These are phyloP conservation scores for Hamigera avellanea DNA, from an alignment of 495 filamentous ascomycete genomes.

Conservation along the genomic window DNA sequence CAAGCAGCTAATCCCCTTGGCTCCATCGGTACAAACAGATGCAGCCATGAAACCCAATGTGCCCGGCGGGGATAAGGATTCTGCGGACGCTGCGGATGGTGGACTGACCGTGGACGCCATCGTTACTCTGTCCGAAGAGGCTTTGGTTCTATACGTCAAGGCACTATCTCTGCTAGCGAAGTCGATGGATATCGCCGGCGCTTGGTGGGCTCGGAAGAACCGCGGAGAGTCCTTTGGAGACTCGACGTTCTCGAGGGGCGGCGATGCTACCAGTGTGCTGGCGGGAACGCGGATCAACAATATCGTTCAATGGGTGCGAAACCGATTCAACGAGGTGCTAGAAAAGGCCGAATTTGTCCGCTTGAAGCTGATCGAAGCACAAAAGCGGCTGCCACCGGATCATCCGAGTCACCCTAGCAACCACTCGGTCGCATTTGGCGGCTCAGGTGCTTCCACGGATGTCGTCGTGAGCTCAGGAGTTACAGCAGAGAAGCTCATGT, in stretches of 20 bases:
- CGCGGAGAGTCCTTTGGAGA: constrained; percentile 49
- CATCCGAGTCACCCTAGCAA: constrained; percentile 83
- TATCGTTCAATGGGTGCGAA: constrained; percentile 88
- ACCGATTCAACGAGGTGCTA: constrained; percentile 88
- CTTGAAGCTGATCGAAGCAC: constrained; percentile 74
- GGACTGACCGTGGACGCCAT: constrained; percentile 72
- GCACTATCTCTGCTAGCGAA: constrained; percentile 77
- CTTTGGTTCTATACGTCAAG: constrained; percentile 91
- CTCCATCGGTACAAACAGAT: constrained; percentile 55
- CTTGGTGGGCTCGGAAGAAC: constrained; percentile 79
- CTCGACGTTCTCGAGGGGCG: constrained; percentile 26
- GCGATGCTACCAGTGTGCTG: constrained; percentile 34
- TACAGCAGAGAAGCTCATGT: constrained; percentile 95
- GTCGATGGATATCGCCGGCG: constrained; percentile 91
- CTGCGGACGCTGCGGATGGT: constrained; percentile 21
- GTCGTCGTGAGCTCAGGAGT: constrained; percentile 63
- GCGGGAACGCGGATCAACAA: constrained; percentile 74
- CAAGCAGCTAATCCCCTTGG: constrained; percentile 81
- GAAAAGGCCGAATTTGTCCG: constrained; percentile 91
- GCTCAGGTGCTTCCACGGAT: constrained; percentile 45
- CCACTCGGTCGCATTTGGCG: constrained; percentile 38
- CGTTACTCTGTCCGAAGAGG: constrained; percentile 83
- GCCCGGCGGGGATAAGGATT: constrained; percentile 25
- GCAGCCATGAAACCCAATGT: constrained; percentile 19
- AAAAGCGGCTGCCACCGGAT: constrained; percentile 69